phyloP scores from a whole-genome alignment of 2,329 filamentous ascomycete genomes.

The Fusarium begoniae region DNA sequence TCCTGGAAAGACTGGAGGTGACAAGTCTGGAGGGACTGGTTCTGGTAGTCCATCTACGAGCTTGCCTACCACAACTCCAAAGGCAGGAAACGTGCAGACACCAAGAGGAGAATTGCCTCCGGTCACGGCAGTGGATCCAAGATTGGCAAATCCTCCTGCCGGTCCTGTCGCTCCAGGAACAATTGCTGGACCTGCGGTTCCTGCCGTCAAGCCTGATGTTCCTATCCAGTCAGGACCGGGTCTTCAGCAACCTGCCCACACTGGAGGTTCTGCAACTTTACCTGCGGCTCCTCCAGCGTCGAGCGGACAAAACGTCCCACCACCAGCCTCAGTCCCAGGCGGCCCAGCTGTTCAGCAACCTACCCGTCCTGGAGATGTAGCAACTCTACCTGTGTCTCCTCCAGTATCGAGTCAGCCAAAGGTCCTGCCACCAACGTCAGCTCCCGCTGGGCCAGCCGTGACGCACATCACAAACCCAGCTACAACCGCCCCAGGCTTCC shows the following conservation, averaged over 20 bases:
- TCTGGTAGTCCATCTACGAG: neutral
- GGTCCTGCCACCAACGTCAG: neutral
- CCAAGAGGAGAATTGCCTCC: neutral
- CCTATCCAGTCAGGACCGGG: neutral
- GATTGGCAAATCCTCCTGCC: neutral
- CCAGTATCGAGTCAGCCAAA: neutral
- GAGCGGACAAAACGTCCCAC: neutral
- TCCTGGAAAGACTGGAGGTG: neutral
- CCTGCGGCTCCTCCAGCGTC: neutral
- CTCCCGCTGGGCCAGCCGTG: neutral
- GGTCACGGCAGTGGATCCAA: accelerated
- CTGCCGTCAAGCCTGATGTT: neutral
- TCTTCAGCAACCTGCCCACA: neutral
- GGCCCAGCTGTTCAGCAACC: neutral
- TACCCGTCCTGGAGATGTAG: neutral
- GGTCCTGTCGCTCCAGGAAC: neutral
- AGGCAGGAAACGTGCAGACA: accelerated
- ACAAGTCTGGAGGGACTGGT: accelerated
- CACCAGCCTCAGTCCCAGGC: neutral
- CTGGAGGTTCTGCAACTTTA: neutral
- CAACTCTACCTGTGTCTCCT: neutral
- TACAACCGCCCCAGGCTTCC: neutral
- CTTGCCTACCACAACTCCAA: neutral
- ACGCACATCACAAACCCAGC: neutral
- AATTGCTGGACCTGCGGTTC: neutral